Evolutionary conservation across 345 rosid genomes (phyloP), one percentile per base, ranked within the genome.

Genomic region (Brassica nigra): DNA sequence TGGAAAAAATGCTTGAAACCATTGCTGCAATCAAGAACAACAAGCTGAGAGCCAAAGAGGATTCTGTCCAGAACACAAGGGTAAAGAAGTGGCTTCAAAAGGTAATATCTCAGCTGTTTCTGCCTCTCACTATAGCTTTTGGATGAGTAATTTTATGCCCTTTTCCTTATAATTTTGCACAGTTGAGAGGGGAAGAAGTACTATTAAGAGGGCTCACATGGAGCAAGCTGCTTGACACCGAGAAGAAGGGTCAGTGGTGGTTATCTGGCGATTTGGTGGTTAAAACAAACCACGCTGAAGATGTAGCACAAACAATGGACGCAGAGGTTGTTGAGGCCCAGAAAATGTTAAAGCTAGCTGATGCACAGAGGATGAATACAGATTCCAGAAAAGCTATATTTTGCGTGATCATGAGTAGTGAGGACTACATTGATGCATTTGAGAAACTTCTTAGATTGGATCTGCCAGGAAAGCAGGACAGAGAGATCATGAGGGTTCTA

Each of bases 171-270:
- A 3, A 59, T 57, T 71, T 12, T 82, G 2, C 18, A 59, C 89
- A 95, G 98, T 78, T 92, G 77, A 75, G 91, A 75, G 92, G 84
- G 64, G 97, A 90, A 78, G 89, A 88, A 69, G 85, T 90, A 69
- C 66, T 91, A 69, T 80, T 90, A 78, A 86, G 93, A 76, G 98
- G 97, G 62, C 86, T 93, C 28, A 90, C 84, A 78, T 95, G 98
- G 99, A 93, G 89, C 87, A 91, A 86, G 85, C 87, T 95, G 72
- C 91, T 93, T 75, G 96, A 91, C 82, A 88, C 92, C 58, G 85
- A 88, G 82, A 95, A 93, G 85, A 93, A 89, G 83, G 98, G 99
- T 34, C 97, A 89, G 69, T 95, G 99, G 98, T 95, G 99, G 99
- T 70, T 87, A 76, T 88, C 94, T 33, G 91, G 92, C 14, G 93